Evolutionary conservation across 2,329 filamentous ascomycete species (phyloP).

Genomic region (Cylindrodendrum hubeiense): DNA sequence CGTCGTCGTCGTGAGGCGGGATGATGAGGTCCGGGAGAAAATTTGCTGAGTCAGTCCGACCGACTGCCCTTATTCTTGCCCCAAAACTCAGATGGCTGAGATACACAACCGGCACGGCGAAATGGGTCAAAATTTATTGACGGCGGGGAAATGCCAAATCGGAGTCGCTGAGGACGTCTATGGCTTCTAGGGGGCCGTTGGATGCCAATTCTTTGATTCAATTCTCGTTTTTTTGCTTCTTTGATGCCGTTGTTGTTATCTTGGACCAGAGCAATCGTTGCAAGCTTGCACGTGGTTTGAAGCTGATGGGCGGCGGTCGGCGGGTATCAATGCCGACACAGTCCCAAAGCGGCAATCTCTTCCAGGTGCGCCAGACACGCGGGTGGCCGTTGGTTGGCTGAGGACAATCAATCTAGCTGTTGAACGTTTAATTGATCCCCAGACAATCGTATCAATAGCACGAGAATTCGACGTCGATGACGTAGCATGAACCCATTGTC

Average conservation of each 20-base stretch:
- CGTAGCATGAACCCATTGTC: neutral
- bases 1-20: conserved; percentile 39
- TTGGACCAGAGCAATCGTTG: conserved; percentile 8
- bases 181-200: neutral
- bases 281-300: conserved; percentile 21
- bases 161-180: neutral
- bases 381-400: neutral
- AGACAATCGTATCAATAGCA: neutral
- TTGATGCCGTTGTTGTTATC: conserved; percentile 2
- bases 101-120: conserved; percentile 55
- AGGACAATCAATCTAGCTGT: neutral
- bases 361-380: neutral
- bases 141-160: conserved; percentile 36
- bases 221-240: conserved; percentile 13
- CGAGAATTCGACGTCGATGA: neutral
- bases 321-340: conserved; percentile 22
- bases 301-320: conserved; percentile 21
- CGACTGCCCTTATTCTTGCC: conserved; percentile 56
- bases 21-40: conserved; percentile 54
- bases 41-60: conserved; percentile 56
- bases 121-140: conserved; percentile 37
- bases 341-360: conserved; percentile 14
- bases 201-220: neutral
- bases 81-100: conserved; percentile 51
- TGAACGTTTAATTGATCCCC: neutral